phyloP scores from a whole-genome alignment of 1,139 yeast genomes.

The Diutina scorzettiae region DNA sequence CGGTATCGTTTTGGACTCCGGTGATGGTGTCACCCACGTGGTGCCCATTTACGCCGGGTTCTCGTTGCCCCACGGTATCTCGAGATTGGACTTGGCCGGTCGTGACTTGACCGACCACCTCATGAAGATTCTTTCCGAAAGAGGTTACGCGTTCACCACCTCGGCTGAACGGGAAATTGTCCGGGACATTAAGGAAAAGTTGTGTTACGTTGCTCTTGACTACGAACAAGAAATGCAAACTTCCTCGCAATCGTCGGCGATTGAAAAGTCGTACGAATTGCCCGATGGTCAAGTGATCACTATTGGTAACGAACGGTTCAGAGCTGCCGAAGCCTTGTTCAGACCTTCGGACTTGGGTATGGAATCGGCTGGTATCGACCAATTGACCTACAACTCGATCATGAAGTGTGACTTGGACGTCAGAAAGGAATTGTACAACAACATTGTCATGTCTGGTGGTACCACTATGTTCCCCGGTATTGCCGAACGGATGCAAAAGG shows the following conservation, averaged over 20 bases:
- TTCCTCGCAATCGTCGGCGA: slow-evolving; percentile 95
- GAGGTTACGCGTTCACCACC: slow-evolving; percentile 98
- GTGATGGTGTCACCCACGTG: slow-evolving; percentile 99
- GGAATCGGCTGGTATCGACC: slow-evolving; percentile 99
- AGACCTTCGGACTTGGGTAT: slow-evolving; percentile 96
- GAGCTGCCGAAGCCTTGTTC: slow-evolving; percentile 99
- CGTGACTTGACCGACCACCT: slow-evolving; percentile 98
- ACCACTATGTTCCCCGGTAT: slow-evolving; percentile 99
- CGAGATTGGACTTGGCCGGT: slow-evolving; percentile 98
- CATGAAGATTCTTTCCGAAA: slow-evolving; percentile 96
- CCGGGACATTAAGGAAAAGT: slow-evolving; percentile 98
- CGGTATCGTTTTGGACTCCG: slow-evolving; percentile 98
- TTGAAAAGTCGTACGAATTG: slow-evolving; percentile 97
- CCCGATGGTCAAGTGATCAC: slow-evolving; percentile 99
- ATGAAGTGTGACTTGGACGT: slow-evolving; percentile 99
- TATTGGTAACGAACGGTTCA: slow-evolving; percentile 99
- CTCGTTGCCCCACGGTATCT: slow-evolving; percentile 97
- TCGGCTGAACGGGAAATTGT: slow-evolving; percentile 99
- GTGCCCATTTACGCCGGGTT: slow-evolving; percentile 99
- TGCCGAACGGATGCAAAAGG: slow-evolving; percentile 99
- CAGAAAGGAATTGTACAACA: slow-evolving; percentile 97
- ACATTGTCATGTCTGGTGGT: slow-evolving; percentile 99
- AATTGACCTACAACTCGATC: slow-evolving; percentile 98
- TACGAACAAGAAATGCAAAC: slow-evolving; percentile 98
- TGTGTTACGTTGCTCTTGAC: slow-evolving; percentile 95